These are phyloP conservation scores for Cucumis sativus DNA, from an alignment of 306 rosid species.

Conservation along the genomic window DNA sequence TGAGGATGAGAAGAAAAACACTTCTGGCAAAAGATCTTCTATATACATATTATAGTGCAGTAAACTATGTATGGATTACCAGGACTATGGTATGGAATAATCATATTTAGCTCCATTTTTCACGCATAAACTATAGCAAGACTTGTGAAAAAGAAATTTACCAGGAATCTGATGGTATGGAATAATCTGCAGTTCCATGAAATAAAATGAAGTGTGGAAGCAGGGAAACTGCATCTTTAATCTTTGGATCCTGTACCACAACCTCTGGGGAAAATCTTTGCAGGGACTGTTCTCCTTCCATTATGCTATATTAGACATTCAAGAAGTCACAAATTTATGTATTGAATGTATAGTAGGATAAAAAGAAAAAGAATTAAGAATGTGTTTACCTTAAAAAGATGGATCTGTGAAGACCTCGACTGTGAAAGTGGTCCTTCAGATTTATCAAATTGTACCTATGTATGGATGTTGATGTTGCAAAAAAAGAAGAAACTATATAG, in stretches of 20 bases:
- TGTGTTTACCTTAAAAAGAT: constrained; percentile 45
- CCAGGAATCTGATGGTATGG: constrained; percentile 88
- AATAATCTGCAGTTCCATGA: constrained; percentile 90
- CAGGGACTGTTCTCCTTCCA: constrained; percentile 90
- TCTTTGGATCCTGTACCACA: constrained; percentile 53
- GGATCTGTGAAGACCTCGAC: constrained; percentile 77
- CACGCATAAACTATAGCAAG: background rate
- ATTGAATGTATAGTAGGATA: background rate
- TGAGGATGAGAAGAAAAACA: too few species aligned
- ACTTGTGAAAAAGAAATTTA: constrained; percentile 17
- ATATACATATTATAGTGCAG: too few species aligned
- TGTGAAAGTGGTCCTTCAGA: constrained; percentile 58
- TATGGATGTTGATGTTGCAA: constrained; percentile 6
- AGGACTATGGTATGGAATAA: too few species aligned
- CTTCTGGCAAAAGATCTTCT: too few species aligned
- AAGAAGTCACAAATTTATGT: constrained; percentile 9
- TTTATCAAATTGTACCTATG: constrained; percentile 75
- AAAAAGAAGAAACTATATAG: constrained; percentile 2
- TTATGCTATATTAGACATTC: constrained; percentile 48
- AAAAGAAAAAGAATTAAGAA: background rate
- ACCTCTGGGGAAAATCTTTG: constrained; percentile 78
- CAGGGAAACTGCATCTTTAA: constrained; percentile 49
- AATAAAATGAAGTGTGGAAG: constrained; percentile 57
- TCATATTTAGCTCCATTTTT: background rate
- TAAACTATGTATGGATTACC: background rate